Evolutionary conservation across 305 asterid genomes (phyloP).

Genomic region (Fraxinus dipetala): DNA sequence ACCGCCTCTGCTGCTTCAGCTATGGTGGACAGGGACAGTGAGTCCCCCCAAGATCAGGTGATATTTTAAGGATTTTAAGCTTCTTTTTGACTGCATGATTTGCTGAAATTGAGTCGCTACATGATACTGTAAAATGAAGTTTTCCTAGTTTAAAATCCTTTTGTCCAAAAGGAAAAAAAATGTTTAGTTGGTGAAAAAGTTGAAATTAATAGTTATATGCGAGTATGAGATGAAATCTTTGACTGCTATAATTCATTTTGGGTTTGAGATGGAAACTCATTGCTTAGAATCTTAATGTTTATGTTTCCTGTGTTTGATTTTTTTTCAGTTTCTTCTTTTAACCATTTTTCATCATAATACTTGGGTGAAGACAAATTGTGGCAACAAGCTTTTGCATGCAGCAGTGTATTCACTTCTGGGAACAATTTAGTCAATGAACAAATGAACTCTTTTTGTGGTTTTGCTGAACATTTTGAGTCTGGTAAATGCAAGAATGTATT

Average conservation of each 20-base stretch:
- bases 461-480: not conserved
- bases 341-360: not conserved
- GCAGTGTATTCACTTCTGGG: not conserved
- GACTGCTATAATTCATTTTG: not conserved
- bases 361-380: not conserved
- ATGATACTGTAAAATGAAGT: not conserved
- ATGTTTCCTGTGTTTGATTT: not conserved
- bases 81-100: not conserved
- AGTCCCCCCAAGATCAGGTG: conserved; percentile 8
- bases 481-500: not conserved
- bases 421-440: not conserved
- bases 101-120: not conserved
- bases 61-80: not conserved
- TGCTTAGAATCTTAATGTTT: not conserved
- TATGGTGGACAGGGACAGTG: conserved; percentile 14
- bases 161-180: not conserved
- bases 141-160: not conserved
- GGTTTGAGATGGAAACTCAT: not conserved
- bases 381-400: not conserved
- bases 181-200: not conserved
- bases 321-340: not conserved
- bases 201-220: not conserved
- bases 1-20: conserved; percentile 18
- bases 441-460: not conserved
- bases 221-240: not conserved